Evolutionary conservation across 805 yeast species (phyloP).

Genomic region (Kodamaea kakaduensis): DNA sequence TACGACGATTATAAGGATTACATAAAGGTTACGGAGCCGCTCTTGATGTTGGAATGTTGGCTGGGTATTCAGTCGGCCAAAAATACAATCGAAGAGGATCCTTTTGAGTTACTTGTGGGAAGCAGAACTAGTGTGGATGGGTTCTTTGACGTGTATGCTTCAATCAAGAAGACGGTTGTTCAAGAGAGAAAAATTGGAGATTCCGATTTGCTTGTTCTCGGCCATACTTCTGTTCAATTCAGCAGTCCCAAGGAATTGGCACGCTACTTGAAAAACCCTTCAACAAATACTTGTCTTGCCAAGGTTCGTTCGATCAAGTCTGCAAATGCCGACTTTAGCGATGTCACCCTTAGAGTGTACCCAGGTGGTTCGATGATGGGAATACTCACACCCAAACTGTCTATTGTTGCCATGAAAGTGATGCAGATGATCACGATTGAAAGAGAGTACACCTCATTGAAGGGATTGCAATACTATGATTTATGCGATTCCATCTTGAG

Average conservation of each 20-base stretch:
- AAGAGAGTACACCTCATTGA: constrained; percentile 83
- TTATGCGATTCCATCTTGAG: constrained; percentile 59
- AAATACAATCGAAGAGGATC: constrained; percentile 53
- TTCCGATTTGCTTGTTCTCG: constrained; percentile 65
- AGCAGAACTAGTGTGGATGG: constrained; percentile 80
- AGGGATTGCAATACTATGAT: constrained; percentile 80
- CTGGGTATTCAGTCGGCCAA: constrained; percentile 77
- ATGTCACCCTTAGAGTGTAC: constrained; percentile 67
- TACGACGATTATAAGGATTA: constrained; percentile 66
- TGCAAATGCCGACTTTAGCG: constrained; percentile 62
- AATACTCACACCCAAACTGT: constrained; percentile 58
- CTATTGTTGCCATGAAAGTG: constrained; percentile 64
- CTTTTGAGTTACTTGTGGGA: constrained; percentile 69
- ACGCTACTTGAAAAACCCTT: constrained; percentile 26
- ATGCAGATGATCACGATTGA: constrained; percentile 90
- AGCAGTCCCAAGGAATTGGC: constrained; percentile 20
- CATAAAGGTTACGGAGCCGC: constrained; percentile 66
- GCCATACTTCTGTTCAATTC: constrained; percentile 29
- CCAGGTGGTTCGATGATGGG: constrained; percentile 51
- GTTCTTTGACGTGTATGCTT: constrained; percentile 81
- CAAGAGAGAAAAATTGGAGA: constrained; percentile 60
- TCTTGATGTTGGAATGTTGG: constrained; percentile 89
- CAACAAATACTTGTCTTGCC: constrained; percentile 63
- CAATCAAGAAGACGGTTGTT: constrained; percentile 52
- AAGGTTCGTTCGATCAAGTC: constrained; percentile 71